These are phyloP conservation scores for Coniochaeta prunicola DNA, from an alignment of 2,329 filamentous ascomycete genomes.

Conservation along the genomic window DNA sequence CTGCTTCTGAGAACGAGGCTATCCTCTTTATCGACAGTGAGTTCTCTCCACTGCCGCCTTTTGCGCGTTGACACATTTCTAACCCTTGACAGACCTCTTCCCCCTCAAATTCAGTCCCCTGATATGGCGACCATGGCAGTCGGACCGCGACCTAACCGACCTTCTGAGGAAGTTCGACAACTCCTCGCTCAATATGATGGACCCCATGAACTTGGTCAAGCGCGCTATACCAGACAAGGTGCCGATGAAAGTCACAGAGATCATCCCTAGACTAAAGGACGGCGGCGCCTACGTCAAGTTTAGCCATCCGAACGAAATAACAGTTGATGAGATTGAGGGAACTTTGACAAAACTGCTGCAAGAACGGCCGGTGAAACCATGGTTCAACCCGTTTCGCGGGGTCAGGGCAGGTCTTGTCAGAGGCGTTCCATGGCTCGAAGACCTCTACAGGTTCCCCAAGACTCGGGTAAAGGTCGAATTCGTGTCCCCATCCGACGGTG, in stretches of 20 bases:
- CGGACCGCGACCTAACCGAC: conserved; percentile 40
- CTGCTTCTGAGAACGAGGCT: conserved; percentile 66
- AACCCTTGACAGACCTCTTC: conserved; percentile 59
- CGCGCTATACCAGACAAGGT: conserved; percentile 56
- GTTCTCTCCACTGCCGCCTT: conserved; percentile 17
- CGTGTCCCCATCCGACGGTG: conserved; percentile 63
- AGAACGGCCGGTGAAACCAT: conserved; percentile 69
- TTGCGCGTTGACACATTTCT: conserved; percentile 1
- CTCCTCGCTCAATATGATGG: conserved; percentile 39
- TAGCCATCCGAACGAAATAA: conserved; percentile 36
- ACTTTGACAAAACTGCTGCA: conserved; percentile 56
- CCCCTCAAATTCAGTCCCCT: conserved; percentile 61
- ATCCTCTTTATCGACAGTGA: conserved; percentile 86
- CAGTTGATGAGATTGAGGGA: conserved; percentile 34
- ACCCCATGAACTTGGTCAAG: conserved; percentile 47
- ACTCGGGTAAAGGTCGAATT: conserved; percentile 77
- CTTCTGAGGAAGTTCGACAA: conserved; percentile 45
- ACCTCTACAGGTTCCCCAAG: conserved; percentile 77
- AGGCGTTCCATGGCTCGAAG: conserved; percentile 89
- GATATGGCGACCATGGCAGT: conserved; percentile 37
- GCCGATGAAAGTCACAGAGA: conserved; percentile 66
- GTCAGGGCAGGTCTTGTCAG: conserved; percentile 68
- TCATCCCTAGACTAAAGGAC: conserved; percentile 80
- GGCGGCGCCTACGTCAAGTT: conserved; percentile 93
- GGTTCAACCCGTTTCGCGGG: conserved; percentile 77